Conservation (phyloP, 352 stramenopile genomes). For the Phytopythium boreale region DNA sequence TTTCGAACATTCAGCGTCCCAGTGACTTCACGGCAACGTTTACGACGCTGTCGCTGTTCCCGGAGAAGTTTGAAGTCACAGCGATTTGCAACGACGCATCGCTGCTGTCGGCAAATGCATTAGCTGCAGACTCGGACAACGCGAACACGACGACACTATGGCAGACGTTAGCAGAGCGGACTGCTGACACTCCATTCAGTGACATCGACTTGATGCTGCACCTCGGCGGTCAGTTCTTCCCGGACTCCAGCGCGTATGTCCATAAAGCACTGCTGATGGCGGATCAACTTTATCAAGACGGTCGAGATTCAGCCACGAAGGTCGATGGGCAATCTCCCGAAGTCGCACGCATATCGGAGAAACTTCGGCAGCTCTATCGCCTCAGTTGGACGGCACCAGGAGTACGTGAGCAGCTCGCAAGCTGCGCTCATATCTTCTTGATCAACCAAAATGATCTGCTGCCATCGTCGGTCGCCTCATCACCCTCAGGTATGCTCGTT, state of each 20-base stretch:
- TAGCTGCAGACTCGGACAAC: slow-evolving; percentile 5
- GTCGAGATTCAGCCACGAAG: not conserved
- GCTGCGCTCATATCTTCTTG: slow-evolving; percentile 47
- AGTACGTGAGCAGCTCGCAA: slow-evolving; percentile 37
- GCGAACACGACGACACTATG: slow-evolving; percentile 17
- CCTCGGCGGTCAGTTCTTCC: slow-evolving; percentile 46
- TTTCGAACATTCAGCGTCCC: slow-evolving; percentile 40
- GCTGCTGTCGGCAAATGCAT: not conserved
- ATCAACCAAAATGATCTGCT: slow-evolving; percentile 30
- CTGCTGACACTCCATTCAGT: slow-evolving; percentile 27
- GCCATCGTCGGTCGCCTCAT: slow-evolving; percentile 10
- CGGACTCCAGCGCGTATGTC: slow-evolving; percentile 28
- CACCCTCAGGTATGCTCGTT: slow-evolving; percentile 20
- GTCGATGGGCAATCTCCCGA: not conserved
- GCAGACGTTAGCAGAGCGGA: slow-evolving; percentile 25
- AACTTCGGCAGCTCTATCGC: slow-evolving; percentile 53
- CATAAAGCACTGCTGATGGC: slow-evolving; percentile 22
- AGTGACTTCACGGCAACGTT: slow-evolving; percentile 43
- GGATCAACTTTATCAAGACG: slow-evolving; percentile 3
- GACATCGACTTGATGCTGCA: slow-evolving; percentile 47
- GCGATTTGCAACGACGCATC: slow-evolving; percentile 29
- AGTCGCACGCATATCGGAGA: slow-evolving; percentile 16
- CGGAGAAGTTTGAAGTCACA: slow-evolving; percentile 35
- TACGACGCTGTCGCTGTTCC: slow-evolving; percentile 29
- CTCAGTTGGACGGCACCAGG: slow-evolving; percentile 53